Base-by-base conservation (phyloP, 202 grass and related monocot genomes). In the Hordeum pubiflorum region DNA sequence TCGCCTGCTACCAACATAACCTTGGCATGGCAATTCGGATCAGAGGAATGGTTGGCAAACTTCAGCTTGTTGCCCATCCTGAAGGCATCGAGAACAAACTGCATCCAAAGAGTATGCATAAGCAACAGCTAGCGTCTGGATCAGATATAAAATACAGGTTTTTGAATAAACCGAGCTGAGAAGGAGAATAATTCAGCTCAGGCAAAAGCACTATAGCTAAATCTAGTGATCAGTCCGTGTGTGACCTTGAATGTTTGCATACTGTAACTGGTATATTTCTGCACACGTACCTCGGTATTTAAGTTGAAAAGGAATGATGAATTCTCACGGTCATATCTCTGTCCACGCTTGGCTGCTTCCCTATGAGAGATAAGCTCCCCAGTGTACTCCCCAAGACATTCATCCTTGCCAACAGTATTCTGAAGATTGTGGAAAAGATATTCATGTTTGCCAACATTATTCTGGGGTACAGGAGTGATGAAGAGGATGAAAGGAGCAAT, bases 61-160 rank as follows among this genome's bases (percentile, higher is more conserved):
- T 98, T 98, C 58, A 98, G 85, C 63, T 98, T 98, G 84, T 98
- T 93, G 26, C 96, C 96, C 90, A 94, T 99, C 81, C 96, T 84
- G 76, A 90, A 93, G 12, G 96, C 96, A 73, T 99, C 96, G 57
- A 99, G 90, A 86, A 99, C 96, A 87, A 83, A 99, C 96, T 99
- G 91, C 85, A 81, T 41, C 34, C 27, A 83, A 76, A 81, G 21
- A 61, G 56, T 36, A 66, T 6, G 27, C 64, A 15, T 69, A 41
- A 69, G 65, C 40, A 76, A 59, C 59, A 46, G 39, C 40, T 13
- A 32, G 31, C 4, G 4, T 18, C 69, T 21, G 26, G 20, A 66
- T 41, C 32, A 58, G 17, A 69, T 23, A 55, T 55, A 8, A 38
- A 13, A 34, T 15, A 26, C 23, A 58, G 9, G 18, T 68, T 81